These are phyloP conservation scores for Trichoderma reesei DNA, from an alignment of 495 filamentous ascomycete genomes.

Conservation along the genomic window DNA sequence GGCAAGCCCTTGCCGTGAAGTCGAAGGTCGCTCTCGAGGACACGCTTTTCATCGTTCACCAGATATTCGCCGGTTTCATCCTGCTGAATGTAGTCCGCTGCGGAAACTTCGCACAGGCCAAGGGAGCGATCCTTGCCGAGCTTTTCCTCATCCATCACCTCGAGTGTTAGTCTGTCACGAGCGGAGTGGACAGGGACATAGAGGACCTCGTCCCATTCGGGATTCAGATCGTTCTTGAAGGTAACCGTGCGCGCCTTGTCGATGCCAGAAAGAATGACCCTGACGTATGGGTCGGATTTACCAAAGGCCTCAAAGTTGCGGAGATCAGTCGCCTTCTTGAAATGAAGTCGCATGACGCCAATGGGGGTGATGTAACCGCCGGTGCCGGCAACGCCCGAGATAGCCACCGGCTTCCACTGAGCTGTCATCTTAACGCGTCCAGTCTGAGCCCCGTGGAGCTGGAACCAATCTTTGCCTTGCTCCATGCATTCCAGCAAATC, in stretches of 20 bases:
- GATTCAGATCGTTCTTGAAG: constrained; percentile 90
- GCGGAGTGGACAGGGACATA: constrained; percentile 85
- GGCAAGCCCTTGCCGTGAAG: constrained; percentile 53
- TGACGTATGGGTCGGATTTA: constrained; percentile 91
- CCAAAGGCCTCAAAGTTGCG: constrained; percentile 92
- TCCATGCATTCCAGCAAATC: constrained; percentile 86
- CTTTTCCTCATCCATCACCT: constrained; percentile 95
- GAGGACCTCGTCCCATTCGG: constrained; percentile 90
- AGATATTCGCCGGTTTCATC: constrained; percentile 73
- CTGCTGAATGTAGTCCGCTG: constrained; percentile 68
- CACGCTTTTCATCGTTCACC: constrained; percentile 63
- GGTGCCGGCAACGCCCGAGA: constrained; percentile 65
- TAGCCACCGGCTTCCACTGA: constrained; percentile 88
- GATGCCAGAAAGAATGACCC: constrained; percentile 79
- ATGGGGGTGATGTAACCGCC: constrained; percentile 89
- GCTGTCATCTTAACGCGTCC: constrained; percentile 81
- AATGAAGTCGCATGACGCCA: constrained; percentile 89
- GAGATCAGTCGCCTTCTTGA: constrained; percentile 69
- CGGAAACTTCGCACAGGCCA: constrained; percentile 64
- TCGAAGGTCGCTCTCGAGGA: constrained; percentile 51
- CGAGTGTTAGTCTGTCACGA: constrained; percentile 76
- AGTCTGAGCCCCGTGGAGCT: constrained; percentile 67
- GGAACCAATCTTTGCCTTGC: constrained; percentile 95
- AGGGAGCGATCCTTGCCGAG: constrained; percentile 80
- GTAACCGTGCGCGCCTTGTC: constrained; percentile 88